Percentiles rank a stretch among this genome's conserved stretches.
phyloP scores from a whole-genome alignment of 139 green algal genomes.

The Ulvella scutata region DNA sequence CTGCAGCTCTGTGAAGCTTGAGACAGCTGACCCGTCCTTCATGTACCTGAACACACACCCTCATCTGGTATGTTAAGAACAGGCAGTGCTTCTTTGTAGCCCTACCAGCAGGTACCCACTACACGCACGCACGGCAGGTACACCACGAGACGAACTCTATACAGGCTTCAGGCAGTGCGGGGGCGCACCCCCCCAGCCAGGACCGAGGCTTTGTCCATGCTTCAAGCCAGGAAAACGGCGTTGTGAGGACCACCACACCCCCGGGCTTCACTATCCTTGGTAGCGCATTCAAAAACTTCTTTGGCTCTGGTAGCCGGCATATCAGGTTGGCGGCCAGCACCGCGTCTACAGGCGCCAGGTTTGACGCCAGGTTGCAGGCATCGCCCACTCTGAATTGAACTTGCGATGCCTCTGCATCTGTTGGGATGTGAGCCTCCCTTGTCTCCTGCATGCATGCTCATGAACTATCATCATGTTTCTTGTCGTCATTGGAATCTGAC shows the following conservation, averaged over 20 bases:
- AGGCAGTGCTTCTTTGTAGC: too few relatives aligned
- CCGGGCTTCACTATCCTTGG: conserved; percentile 19
- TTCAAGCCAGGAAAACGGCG: conserved; percentile 54
- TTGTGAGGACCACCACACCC: conserved; percentile 42
- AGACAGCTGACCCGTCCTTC: background rate
- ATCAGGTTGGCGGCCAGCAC: conserved; percentile 59
- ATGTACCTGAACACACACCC: conserved; percentile 4
- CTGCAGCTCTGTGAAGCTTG: background rate
- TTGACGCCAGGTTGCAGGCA: background rate
- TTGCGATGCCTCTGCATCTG: background rate
- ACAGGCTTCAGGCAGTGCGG: background rate
- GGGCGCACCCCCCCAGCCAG: conserved; percentile 6
- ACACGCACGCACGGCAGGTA: too few relatives aligned
- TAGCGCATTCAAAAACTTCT: conserved; percentile 4
- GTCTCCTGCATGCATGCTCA: conserved; percentile 2
- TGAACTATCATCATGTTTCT: too few relatives aligned
- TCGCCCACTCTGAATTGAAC: conserved; percentile 7
- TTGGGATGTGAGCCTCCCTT: background rate
- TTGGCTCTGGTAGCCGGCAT: conserved; percentile 49
- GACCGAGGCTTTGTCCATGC: conserved; percentile 10
- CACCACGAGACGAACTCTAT: too few relatives aligned
- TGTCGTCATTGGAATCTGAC: too few relatives aligned
- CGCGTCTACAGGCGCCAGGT: conserved; percentile 24
- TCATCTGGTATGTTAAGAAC: too few relatives aligned
- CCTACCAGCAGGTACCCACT: too few relatives aligned